Evolutionary conservation across 1,284 basidiomycete genomes (phyloP), one percentile per base, ranked within the genome.

Genomic region (Heterobasidion irregulare): DNA sequence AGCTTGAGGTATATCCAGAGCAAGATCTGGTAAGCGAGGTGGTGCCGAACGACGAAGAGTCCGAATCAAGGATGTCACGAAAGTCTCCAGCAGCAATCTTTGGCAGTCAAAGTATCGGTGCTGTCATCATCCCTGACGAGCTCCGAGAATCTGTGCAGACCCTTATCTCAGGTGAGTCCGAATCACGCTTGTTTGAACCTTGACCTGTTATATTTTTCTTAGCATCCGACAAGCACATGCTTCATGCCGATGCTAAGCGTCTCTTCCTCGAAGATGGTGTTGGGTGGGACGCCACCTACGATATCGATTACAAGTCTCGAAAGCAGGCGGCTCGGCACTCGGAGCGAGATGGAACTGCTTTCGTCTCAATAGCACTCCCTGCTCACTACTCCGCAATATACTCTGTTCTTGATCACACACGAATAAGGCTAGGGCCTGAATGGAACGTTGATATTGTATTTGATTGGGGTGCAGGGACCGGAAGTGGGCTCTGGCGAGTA

Each of bases 31-130:
- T 12, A 18, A n/a, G 10, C 16, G 46, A 47, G 10, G 16, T n/a
- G 10, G 18, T 19, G 16, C 16, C 18, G 9, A 3, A 69, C 6
- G 66, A 69, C 34, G 38, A 41, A n/a, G 38, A 41, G 38, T 15
- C 15, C 18, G 68, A 70, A 36, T 64, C 61, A 12, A 66, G 70
- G 53, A 73, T 75, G 53, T 72, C 78, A 47, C 72, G 88, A 56
- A 87, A 89, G 64, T 92, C 89, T 19, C 89, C 92, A 52, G 91
- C 92, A 33, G 89, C 91, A 18, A 69, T 75, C 12, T 87, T 91
- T 67, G 92, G 92, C 15, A 87, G 86, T 60, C 78, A 83, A 59
- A 70, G 76, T 34, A 76, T 92, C 52, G 88, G 89, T 8, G 72
- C 82, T 54, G 79, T 92, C 10, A 72, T 85, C 8, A 64, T 95